Evolutionary conservation across 306 rosid species (phyloP), one percentile per base, ranked within the genome.

Genomic region (Abrus precatorius): DNA sequence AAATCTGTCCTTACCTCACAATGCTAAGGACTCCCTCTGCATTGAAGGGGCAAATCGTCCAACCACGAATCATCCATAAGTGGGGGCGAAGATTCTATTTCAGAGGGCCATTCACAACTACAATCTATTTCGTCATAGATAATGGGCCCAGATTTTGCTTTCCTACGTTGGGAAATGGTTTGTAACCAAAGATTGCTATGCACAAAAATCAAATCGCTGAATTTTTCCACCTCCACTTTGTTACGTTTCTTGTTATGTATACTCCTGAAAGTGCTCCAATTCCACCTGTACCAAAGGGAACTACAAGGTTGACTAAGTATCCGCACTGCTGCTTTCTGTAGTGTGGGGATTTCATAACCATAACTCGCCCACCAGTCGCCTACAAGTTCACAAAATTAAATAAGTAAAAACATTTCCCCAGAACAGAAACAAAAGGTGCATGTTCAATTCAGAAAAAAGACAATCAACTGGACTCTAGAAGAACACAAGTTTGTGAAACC

Each of bases 311-410:
- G 93, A 82, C 87, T 82, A 57, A 90, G 79, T 79, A 92, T 92
- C 86, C 89, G 50, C 56, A 89, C 75, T 34, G 97, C 97, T 10
- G 72, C 88, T 76, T 83, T 90, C 78, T 92, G 95, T 34, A 90
- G 89, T 0, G 90, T 75, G 8, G 93, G 92, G 78, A 90, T 86
- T 69, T 90, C 94, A 45, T 89, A 90, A 13, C 97, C 97, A 69
- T 90, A 92, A 66, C 86, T 90, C 2, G 86, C 85, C 97, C 95
- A 90, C 97, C 97, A 92, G 74, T 90, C 95, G 59, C 93, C 95
- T 90, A 28, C 6, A 57, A 70, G 83, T 66, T 41, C 79, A 80
- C 52, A 56, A 63, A 40, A 64, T 59, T 68, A 52, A 14, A 62
- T 50, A 5, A 49, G 72, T 43, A 30, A 61, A 60, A 47, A 3